Conservation (phyloP, 176 grass and related monocot species). For the Aegilops speltoides region DNA sequence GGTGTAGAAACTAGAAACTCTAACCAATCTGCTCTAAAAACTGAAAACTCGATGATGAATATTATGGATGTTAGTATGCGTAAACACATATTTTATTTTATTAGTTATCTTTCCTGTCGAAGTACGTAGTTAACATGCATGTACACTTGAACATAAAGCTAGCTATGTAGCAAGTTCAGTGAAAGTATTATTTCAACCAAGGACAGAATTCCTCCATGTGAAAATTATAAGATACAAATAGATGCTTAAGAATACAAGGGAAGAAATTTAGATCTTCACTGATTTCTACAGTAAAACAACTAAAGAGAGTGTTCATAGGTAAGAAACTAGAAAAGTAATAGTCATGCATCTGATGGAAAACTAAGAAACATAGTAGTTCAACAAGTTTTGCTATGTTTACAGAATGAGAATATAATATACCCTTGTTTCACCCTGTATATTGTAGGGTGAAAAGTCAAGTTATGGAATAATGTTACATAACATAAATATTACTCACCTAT, state of each 20-base stretch:
- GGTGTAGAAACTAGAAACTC: constrained; percentile 18
- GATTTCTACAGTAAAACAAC: background rate
- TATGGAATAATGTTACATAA: background rate
- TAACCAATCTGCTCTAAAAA: background rate
- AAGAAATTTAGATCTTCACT: background rate
- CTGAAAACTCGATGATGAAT: background rate
- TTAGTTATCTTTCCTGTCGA: background rate
- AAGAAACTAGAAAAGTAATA: background rate
- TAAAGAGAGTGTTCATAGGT: background rate
- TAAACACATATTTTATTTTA: background rate
- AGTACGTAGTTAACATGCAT: background rate
- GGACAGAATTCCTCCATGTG: background rate
- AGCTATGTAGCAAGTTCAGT: background rate
- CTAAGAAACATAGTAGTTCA: background rate
- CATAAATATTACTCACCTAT: constrained; percentile 55
- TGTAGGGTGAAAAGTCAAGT: background rate
- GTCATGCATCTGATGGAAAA: background rate
- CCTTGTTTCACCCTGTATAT: background rate
- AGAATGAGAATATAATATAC: background rate
- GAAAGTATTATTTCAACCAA: constrained; percentile 3
- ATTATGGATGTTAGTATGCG: constrained; percentile 6
- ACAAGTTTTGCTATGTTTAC: background rate
- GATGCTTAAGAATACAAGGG: background rate
- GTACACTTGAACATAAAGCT: background rate
- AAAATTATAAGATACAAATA: background rate